These are phyloP conservation scores for Medicago arabica DNA, from an alignment of 306 rosid species.

Conservation along the genomic window DNA sequence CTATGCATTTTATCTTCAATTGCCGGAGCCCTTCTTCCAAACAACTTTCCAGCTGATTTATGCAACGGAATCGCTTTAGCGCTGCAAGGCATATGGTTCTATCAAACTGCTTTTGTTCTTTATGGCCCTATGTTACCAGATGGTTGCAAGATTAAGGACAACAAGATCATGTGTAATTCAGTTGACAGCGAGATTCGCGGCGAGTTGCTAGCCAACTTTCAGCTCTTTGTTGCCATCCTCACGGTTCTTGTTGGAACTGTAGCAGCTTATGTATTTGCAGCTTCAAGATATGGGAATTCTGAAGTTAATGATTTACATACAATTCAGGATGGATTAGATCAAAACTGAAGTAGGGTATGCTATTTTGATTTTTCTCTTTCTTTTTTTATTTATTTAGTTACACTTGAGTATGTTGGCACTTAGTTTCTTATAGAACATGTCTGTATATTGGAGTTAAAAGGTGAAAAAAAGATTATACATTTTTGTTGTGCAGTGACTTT, in stretches of 20 bases:
- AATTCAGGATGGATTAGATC: slow-evolving; percentile 51
- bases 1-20: slow-evolving; percentile 71
- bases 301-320: slow-evolving; percentile 44
- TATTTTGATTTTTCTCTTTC: neutral
- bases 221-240: slow-evolving; percentile 66
- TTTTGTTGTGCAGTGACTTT: slow-evolving; percentile 20
- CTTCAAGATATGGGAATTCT: slow-evolving; percentile 63
- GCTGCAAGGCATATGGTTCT: slow-evolving; percentile 98
- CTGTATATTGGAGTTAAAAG: slow-evolving; percentile 38
- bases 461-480: neutral
- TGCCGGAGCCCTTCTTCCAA: slow-evolving; percentile 76
- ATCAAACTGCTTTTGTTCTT: slow-evolving; percentile 94
- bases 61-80: slow-evolving; percentile 74
- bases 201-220: slow-evolving; percentile 92
- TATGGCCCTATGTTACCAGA: slow-evolving; percentile 95
- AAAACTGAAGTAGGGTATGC: slow-evolving; percentile 46
- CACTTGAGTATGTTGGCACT: slow-evolving; percentile 15
- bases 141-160: slow-evolving; percentile 70
- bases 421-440: slow-evolving; percentile 32
- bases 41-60: slow-evolving; percentile 79
- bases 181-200: slow-evolving; percentile 78
- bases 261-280: slow-evolving; percentile 60
- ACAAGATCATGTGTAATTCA: slow-evolving; percentile 58
- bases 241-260: slow-evolving; percentile 67
- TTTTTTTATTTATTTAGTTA: neutral